These are phyloP conservation scores for Trypanosoma congolense DNA, from an alignment of 208 protist species.

Conservation along the genomic window DNA sequence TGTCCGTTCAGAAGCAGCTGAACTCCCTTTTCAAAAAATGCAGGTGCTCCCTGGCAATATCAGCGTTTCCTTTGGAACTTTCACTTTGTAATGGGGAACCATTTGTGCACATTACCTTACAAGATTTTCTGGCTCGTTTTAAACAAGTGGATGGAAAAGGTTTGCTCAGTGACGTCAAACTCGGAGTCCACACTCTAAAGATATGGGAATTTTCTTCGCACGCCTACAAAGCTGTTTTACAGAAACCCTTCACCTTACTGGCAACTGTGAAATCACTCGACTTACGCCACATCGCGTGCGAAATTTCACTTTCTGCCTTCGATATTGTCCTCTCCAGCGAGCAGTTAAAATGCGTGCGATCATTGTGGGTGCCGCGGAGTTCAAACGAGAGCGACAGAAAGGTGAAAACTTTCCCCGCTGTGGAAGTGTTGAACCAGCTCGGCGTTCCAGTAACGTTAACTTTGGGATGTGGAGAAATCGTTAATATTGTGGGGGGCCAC, in stretches of 20 bases:
- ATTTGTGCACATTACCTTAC: conserved; percentile 37
- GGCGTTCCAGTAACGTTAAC: conserved; percentile 11
- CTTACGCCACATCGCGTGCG: conserved; percentile 19
- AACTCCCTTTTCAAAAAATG: conserved; percentile 36
- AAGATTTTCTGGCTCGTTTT: conserved; percentile 47
- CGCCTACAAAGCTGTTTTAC: conserved; percentile 26
- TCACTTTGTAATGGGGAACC: conserved; percentile 28
- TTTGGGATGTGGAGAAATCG: background rate
- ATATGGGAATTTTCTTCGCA: conserved; percentile 45
- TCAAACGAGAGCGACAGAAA: background rate
- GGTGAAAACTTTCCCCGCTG: background rate
- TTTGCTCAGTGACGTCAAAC: conserved; percentile 34
- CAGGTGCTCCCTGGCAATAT: conserved; percentile 45
- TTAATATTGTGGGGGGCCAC: conserved; percentile 6
- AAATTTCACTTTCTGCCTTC: conserved; percentile 26
- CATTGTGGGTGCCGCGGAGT: background rate
- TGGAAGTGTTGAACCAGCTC: conserved; percentile 13
- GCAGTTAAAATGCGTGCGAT: conserved; percentile 12
- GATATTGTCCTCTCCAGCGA: conserved; percentile 28
- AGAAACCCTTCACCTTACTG: conserved; percentile 30
- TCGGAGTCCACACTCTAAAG: conserved; percentile 45
- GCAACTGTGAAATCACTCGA: conserved; percentile 25
- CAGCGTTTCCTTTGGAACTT: conserved; percentile 43
- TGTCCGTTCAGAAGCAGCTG: background rate
- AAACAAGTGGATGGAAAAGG: conserved; percentile 25